Evolutionary conservation across 23 red algal species (phyloP).

Genomic region (Chondrus crispus): DNA sequence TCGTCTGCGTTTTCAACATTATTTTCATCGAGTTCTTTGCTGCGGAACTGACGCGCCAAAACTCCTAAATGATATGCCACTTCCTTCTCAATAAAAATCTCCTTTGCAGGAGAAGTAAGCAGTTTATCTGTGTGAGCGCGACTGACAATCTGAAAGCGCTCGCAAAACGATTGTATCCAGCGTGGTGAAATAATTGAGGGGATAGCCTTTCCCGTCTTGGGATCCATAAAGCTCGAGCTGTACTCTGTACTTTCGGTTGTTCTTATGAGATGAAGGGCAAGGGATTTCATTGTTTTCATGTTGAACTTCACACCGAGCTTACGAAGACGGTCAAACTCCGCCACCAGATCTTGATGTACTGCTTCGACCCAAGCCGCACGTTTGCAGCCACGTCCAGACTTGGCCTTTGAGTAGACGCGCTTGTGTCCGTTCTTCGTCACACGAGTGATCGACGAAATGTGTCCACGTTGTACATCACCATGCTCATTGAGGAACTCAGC

Average conservation of each 20-base stretch:
- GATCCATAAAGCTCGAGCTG: background rate
- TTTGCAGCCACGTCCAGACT: too few relatives aligned
- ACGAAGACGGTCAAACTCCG: background rate
- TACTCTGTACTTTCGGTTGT: too few relatives aligned
- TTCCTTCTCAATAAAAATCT: conserved; percentile 1
- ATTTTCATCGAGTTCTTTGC: background rate
- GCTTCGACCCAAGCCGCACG: background rate
- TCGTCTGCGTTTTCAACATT: background rate
- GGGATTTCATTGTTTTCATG: background rate
- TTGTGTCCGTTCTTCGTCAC: too few relatives aligned
- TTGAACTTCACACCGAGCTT: conserved; percentile 5
- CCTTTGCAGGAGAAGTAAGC: background rate
- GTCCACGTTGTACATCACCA: too few relatives aligned
- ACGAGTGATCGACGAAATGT: too few relatives aligned
- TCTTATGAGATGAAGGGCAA: background rate
- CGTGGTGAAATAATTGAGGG: background rate
- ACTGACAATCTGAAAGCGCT: background rate
- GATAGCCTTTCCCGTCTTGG: background rate
- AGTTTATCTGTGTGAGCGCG: background rate
- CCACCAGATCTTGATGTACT: background rate
- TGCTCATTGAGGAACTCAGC: too few relatives aligned
- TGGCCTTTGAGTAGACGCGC: too few relatives aligned
- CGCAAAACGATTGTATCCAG: background rate
- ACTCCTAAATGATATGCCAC: background rate
- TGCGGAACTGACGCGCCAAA: background rate